A percentile compares a stretch with the other conserved stretches of the same genome.
Evolutionary conservation across 108 stramenopile species (phyloP).

Genomic region (Chaetoceros muelleri): DNA sequence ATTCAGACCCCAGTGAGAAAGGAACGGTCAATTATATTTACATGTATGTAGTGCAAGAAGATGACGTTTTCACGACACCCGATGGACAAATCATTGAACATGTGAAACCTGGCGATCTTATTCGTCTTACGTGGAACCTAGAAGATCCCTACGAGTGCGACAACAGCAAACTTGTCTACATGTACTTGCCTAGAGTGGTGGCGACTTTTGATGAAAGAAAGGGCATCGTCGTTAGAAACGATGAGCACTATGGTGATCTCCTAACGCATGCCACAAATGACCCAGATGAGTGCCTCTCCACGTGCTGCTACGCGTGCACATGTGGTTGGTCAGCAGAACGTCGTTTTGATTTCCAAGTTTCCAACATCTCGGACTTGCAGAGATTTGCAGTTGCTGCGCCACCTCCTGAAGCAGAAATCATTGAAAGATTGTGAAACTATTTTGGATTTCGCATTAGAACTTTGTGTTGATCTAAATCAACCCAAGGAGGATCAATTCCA

Average conservation of each 20-base stretch:
- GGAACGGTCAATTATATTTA: not conserved
- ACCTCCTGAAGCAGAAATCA: not conserved
- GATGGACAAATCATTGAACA: not conserved
- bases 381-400: not conserved
- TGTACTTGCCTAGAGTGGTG: not conserved
- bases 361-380: not conserved
- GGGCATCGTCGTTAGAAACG: not conserved
- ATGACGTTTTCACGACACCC: not conserved
- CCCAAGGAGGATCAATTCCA: no score
- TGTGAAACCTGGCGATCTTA: not conserved
- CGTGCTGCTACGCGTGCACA: conserved; percentile 1
- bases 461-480: no score
- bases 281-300: not conserved
- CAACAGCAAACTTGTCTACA: conserved; percentile 2
- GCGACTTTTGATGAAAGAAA: not conserved
- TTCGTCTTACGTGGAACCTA: not conserved
- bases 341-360: not conserved
- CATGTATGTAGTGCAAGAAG: conserved; percentile 1
- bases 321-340: not conserved
- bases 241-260: not conserved
- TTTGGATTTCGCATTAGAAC: no score
- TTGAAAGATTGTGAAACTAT: not conserved
- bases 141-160: conserved; percentile 1
- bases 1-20: not conserved
- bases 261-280: not conserved